phyloP scores from a whole-genome alignment of 2,329 filamentous ascomycete species.

The Nakataea oryzae region DNA sequence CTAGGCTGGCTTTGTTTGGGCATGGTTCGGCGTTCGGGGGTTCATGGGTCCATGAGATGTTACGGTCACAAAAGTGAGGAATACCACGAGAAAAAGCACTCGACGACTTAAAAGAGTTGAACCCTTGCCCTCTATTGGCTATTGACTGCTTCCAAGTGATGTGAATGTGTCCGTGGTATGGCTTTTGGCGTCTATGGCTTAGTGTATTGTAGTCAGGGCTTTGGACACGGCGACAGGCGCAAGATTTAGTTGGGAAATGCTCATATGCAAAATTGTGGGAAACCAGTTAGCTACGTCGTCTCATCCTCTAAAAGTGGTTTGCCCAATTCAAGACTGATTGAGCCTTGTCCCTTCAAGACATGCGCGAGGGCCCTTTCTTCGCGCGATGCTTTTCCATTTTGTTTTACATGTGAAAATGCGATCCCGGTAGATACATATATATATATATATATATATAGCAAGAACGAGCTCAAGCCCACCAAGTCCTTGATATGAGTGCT shows the following conservation, averaged over 20 bases:
- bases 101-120: background rate
- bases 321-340: no score
- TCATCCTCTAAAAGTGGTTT: no score
- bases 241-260: background rate
- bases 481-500: no score
- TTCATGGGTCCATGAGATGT: conserved; percentile 1
- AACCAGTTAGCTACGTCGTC: no score
- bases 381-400: no score
- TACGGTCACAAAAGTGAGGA: conserved; percentile 5
- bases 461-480: no score
- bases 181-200: background rate
- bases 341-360: no score
- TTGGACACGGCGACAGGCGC: no score
- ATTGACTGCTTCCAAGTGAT: background rate
- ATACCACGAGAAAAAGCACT: conserved; percentile 5
- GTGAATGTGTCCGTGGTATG: background rate
- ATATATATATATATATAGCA: no score
- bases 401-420: no score
- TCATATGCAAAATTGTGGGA: background rate
- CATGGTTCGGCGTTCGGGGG: conserved; percentile 4
- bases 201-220: background rate
- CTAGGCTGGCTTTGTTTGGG: background rate
- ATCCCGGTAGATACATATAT: no score
- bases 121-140: background rate
- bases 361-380: no score